Evolutionary conservation across 176 grass and related monocot genomes (phyloP), one percentile per base, ranked within the genome.

Genomic region (Chloris gayana): DNA sequence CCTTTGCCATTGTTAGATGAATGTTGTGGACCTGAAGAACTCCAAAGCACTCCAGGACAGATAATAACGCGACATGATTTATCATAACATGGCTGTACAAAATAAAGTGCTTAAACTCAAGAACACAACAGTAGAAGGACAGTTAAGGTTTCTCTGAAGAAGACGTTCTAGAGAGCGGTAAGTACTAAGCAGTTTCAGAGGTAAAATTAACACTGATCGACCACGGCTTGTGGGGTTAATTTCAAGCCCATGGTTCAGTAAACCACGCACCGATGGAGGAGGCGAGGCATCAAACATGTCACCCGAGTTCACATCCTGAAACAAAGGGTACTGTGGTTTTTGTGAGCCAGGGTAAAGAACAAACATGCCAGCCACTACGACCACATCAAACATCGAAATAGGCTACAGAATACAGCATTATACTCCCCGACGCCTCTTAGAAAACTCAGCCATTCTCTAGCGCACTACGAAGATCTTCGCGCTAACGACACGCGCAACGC

Each of bases 331-430:
- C n/a, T n/a, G 51, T 4, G 7, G 42, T 10, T 57, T 75, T 80
- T 75, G 76, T 89, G 33, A 64, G 14, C 4, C 12, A 76, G 63
- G n/a, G 39, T 44, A 85, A 56, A 56, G 21, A 76, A 80, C 87
- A 89, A 75, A 89, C 82, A 89, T 89, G 87, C 26, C 70, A 54
- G 70, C 87, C 76, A 89, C 76, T 85, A 79, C 30, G 74, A 73
- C 74, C 67, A 79, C n/a, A 89, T 89, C 88, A 89, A 89, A 78
- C 88, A 86, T 89, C 37, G 88, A 78, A 73, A 69, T 73, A 82
- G 72, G 33, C 78, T 62, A 88, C 70, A 12, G 64, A 59, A 37
- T 47, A 33, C 3, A 24, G 53, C 49, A 63, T 76, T 42, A 71
- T 72, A 29, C 82, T n/a, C 50, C 50, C 9, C 67, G 64, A 69